Evolutionary conservation across 2,329 filamentous ascomycete genomes (phyloP), one percentile per base, ranked within the genome.

Genomic region (Pyricularia pennisetigena): DNA sequence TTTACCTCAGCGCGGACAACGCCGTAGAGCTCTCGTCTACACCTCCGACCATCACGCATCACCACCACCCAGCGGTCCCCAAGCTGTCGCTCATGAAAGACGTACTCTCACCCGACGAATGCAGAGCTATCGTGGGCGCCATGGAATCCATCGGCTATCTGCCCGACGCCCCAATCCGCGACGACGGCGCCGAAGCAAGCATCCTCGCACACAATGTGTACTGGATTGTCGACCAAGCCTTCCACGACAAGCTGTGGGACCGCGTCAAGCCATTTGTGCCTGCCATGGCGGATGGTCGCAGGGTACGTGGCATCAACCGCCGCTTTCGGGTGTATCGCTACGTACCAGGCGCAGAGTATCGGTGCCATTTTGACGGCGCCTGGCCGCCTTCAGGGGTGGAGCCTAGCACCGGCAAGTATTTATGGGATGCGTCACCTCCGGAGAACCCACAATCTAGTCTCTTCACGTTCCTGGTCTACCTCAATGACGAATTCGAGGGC

Each of bases 181-280:
- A 87, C n/a, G 86, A 88, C 68, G 86, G 86, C 20, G 59, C 59
- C 59, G 87, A 90, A 67, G 81, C 82, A 28, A 90, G 87, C 72
- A 83, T 91, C 64, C 76, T 91, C 0, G 89, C 89, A 0, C 89
- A 91, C 78, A 91, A 91, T 75, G 90, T 91, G 72, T 91, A 91
- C 79, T 91, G 89, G 89, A 81, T 91, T 9, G 81, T 88, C 14
- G 89, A 91, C 71, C 79, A 81, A 26, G 79, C 81, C 0, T 90
- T 91, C 74, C 85, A 88, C 72, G 83, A 88, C 68, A 82, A 79
- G 16, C 80, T 91, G 1, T 91, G 89, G 89, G 76, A 79, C 0
- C 83, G 89, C 16, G 84, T 91, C 2, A 78, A 82, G 2, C 78
- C 82, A 0, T 88, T 86, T 65, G 83, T 91, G 0, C 88, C 89